Base-by-base conservation (phyloP, 495 filamentous ascomycete species). In the Xylaria venustula region DNA sequence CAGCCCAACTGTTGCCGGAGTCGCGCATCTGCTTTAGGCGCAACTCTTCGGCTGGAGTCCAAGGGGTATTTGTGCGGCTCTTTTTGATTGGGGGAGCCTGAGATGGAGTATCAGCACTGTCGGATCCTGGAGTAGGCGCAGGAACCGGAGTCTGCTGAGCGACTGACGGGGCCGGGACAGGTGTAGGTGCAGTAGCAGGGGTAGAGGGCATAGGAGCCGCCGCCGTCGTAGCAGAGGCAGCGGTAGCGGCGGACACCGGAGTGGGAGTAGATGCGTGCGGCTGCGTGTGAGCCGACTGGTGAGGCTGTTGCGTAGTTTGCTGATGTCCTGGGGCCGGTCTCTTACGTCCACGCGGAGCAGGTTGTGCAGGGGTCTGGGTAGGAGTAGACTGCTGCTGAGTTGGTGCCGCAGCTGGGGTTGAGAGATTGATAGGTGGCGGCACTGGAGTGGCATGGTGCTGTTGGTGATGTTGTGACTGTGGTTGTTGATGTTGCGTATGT, bases 51-150 rank as follows among this genome's bases (percentile, higher is more conserved):
- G 88, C 89, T 3, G 94, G 90, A 0, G 92, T 96, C 94, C 94
- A 98, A 9, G 94, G 94, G 6, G 94, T 98, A 69, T 98, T 98
- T 15, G 94, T 98, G 61, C 94, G 79, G 64, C 91, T 92, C 79
- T 96, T 96, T 79, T 96, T 97, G 48, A 85, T 85, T 0, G 89
- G 87, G 2, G 88, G 83, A 8, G 80, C 73, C 58, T 79, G 73
- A 20, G 76, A 41, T 0, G 70, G 60, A 0, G 70, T 64, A 37
- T 53, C 67, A 7, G 60, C 62, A 47, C 75, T 67, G 25, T 75
- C 71, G 56, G 67, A 68, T 19, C 60, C 62, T 32, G 74, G 60
- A 30, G 71, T 71, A 12, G 75, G 67, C 11, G 70, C 70, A 15
- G 63, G 57, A 25, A 75, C 63, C 0, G 71, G 66, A 23, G 73